Evolutionary conservation across 257 asterid species (phyloP).

Genomic region (Lycium barbarum): DNA sequence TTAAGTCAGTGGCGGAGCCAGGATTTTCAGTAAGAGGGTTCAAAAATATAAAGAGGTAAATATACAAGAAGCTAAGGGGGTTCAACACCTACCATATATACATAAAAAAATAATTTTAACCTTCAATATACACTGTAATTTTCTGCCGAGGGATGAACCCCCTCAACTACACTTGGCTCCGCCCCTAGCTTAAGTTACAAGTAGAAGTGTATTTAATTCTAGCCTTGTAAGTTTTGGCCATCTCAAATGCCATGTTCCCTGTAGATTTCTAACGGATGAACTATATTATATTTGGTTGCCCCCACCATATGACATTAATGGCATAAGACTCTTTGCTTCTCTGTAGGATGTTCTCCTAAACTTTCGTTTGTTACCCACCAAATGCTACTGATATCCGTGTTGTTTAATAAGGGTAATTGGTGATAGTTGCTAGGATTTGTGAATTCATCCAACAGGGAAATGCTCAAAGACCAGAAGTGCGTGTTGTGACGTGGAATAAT

Average conservation of each 20-base stretch:
- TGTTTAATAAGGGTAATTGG: conserved; percentile 29
- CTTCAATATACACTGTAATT: no score
- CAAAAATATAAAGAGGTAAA: no score
- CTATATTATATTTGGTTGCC: not conserved
- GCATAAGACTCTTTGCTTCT: not conserved
- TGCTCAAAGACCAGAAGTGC: conserved; percentile 99
- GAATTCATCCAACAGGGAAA: conserved; percentile 68
- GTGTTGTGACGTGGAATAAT: conserved; percentile 86
- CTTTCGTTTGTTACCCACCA: not conserved
- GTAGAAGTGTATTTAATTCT: conserved; percentile 4
- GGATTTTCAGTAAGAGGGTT: no score
- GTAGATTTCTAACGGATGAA: conserved; percentile 20
- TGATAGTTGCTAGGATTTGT: conserved; percentile 35
- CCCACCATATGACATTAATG: not conserved
- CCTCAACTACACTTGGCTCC: no score
- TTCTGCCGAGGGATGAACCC: no score
- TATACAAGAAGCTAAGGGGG: no score
- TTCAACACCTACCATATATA: no score
- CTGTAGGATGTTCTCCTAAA: conserved; percentile 11
- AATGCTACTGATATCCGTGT: conserved; percentile 8
- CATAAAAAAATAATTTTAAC: no score
- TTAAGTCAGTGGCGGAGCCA: no score
- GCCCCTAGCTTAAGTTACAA: conserved; percentile 14
- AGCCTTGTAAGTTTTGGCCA: not conserved
- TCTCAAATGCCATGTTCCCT: conserved; percentile 1